Base-by-base conservation (phyloP, 1,284 basidiomycete genomes). In the Ustilago trichophora region DNA sequence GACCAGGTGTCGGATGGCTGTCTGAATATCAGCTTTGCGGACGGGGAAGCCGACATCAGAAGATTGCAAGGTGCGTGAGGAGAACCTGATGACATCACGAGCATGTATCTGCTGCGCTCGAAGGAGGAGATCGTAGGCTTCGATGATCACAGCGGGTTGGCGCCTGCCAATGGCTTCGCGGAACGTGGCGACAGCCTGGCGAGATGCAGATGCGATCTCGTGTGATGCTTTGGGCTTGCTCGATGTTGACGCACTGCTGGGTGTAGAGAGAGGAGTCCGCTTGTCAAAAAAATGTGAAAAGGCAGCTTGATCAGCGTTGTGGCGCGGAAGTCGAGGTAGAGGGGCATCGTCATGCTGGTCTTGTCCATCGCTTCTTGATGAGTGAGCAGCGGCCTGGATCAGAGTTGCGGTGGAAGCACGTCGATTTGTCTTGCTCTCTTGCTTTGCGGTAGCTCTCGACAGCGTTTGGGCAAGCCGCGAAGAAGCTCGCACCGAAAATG, bases 261-360 rank as follows among this genome's bases (percentile, higher is more conserved):
- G n/a, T 4, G 9, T 8, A 1, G 32, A 6, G 0, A 16, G 16
- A 3, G 48, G 29, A 6, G 25, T 22, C 16, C 40, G 44, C 32
- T 44, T 38, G 33, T 67, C 57, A 46, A 67, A 67, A 25, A 67
- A 67, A 22, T 43, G 57, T n/a, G 53, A 57, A 21, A 62, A 56
- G n/a, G n/a, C n/a, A n/a, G n/a, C n/a, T 22, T 43, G 29, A 9
- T 25, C 21, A 5, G 16, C 19, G 11, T 27, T 3, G 24, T 13
- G 31, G 6, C 4, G 19, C 3, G 19, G 11, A 1, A 12, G 13
- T 12, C 27, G 24, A 26, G 2, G 8, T n/a, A 35, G 16, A n/a
- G n/a, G n/a, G n/a, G n/a, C n/a, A 12, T 47, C 35, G 13, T 7
- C 13, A 11, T 47, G 47, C 7, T 63, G 38, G 19, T 15, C 21